Evolutionary conservation across 768 basidiomycete species (phyloP).

Genomic region (Nevesoporus exiguus): DNA sequence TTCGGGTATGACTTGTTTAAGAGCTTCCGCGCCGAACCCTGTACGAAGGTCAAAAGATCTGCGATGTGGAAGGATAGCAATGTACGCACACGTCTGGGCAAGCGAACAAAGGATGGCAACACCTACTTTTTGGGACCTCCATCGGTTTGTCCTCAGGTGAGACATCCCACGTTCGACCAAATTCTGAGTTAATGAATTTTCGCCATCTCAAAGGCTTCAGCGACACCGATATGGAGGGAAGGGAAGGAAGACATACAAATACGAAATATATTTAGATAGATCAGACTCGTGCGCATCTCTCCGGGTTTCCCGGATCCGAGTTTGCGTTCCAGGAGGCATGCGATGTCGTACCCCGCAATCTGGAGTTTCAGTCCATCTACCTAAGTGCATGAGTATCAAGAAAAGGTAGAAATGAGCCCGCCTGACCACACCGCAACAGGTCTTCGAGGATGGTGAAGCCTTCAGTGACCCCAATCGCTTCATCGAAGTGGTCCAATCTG

Average conservation of each 20-base stretch:
- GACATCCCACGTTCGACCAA: conserved; percentile 4
- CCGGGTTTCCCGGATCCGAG: not conserved
- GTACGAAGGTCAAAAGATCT: not conserved
- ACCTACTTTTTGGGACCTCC: conserved; percentile 15
- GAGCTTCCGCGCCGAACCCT: conserved; percentile 9
- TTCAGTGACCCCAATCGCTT: conserved; percentile 20
- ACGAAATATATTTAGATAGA: conserved; percentile 1
- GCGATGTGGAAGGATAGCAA: not conserved
- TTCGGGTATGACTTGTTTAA: conserved; percentile 1
- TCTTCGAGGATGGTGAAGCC: conserved; percentile 11
- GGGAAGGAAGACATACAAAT: not conserved
- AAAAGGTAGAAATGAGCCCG: not conserved
- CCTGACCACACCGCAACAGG: conserved; percentile 3
- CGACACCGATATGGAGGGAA: not conserved
- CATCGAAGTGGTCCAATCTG: conserved; percentile 23
- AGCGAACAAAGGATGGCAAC: conserved; percentile 8
- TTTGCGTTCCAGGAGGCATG: conserved; percentile 1
- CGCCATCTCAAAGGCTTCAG: not conserved
- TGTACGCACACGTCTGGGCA: conserved; percentile 2
- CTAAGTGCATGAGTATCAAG: not conserved
- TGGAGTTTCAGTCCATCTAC: not conserved
- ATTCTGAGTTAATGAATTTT: not conserved
- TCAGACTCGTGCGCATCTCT: conserved; percentile 4
- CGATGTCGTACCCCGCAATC: conserved; percentile 3
- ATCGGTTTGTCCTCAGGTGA: not conserved